phyloP scores from a whole-genome alignment of 2,329 filamentous ascomycete species.

The Fusarium zealandicum region DNA sequence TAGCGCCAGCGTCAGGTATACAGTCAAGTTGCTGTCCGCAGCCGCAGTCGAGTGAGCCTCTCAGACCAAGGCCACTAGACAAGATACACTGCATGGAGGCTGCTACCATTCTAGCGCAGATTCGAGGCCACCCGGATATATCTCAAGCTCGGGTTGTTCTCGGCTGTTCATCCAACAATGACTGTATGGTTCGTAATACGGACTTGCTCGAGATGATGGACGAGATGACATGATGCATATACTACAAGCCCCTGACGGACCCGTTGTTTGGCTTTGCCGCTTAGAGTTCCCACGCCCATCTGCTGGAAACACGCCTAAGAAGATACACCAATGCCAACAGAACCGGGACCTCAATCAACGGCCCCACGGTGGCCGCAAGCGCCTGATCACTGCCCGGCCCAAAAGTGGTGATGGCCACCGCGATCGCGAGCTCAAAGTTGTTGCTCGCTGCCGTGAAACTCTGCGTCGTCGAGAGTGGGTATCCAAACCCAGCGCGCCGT shows the following conservation, averaged over 20 bases:
- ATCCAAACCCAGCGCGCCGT: constrained; percentile 74
- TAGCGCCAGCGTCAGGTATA: background rate
- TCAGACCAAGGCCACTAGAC: constrained; percentile 9
- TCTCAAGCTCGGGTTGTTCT: constrained; percentile 39
- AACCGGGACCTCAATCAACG: constrained; percentile 86
- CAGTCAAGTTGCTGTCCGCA: constrained; percentile 4
- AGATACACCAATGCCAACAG: constrained; percentile 79
- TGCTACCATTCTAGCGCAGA: constrained; percentile 49
- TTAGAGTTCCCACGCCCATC: constrained; percentile 48
- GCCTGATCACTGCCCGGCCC: constrained; percentile 81
- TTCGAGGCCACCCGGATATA: constrained; percentile 46
- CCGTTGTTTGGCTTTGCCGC: background rate
- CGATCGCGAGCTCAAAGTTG: constrained; percentile 92
- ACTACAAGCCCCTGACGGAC: too few relatives aligned
- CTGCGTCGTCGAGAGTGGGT: constrained; percentile 75
- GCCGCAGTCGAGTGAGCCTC: background rate
- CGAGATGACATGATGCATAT: constrained; percentile 27
- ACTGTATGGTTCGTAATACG: constrained; percentile 47
- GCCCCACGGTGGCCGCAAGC: constrained; percentile 82
- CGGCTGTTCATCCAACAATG: constrained; percentile 38
- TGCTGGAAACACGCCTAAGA: constrained; percentile 64
- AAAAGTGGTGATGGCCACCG: constrained; percentile 83
- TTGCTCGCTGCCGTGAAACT: constrained; percentile 92
- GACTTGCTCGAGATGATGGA: constrained; percentile 48
- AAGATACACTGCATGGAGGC: constrained; percentile 41